Base-by-base conservation (phyloP, 176 grass and related monocot species). In the Oryza meyeriana region DNA sequence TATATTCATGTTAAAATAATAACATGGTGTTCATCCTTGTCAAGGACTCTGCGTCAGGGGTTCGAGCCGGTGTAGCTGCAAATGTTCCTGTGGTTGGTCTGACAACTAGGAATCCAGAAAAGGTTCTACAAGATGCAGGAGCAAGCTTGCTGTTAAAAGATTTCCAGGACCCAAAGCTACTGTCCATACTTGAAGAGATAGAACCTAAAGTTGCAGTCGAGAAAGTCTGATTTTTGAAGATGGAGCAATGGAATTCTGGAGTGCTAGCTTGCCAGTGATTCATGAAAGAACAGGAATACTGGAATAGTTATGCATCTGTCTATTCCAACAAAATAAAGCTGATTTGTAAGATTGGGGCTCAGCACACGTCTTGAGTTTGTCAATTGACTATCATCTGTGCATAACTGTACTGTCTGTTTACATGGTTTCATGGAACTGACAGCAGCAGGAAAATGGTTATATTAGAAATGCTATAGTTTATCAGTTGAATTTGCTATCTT, bases 31-130 rank as follows among this genome's bases (percentile, higher is more conserved):
- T 48, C 26, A 2, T 45, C 41, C 68, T 69, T 30, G 31, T 28
- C 1, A n/a, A 97, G 94, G 94, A 94, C 80, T 97, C 94, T 17
- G 67, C 87, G 1, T 97, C 94, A 4, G 94, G 94, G 64, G 41
- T 88, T 50, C 84, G 67, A 82, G 94, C 94, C 10, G 94, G 89
- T 36, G 89, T 88, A 63, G 91, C 87, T 31, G 94, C 94, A n/a
- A 85, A 87, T 9, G 91, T 97, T 77, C 72, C 87, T 4, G 94
- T 92, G 75, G 82, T 92, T 66, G 91, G 85, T 20, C 45, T 97
- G 73, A 75, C 85, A 18, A 90, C 75, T 5, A 83, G 94, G 77
- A 97, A 94, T 69, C 94, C 94, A 33, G 89, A 86, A 68, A 87
- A 88, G 55, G 77, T 50, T 62, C 84, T 97, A 26, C 77, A 25